Conservation (phyloP, 1,139 yeast species). For the Nakaseomyces glabratus region DNA sequence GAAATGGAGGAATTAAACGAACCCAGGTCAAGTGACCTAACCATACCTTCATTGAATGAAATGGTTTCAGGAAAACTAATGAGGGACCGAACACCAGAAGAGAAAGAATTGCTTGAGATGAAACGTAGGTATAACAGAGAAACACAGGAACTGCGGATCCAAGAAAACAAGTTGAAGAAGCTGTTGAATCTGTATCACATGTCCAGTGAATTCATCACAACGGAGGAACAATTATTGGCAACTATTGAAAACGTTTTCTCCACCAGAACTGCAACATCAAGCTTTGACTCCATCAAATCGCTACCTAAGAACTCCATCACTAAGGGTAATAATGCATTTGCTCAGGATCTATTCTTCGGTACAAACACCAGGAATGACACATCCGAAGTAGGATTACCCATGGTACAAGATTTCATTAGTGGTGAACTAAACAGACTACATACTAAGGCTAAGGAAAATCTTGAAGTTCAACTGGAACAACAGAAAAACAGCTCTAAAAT, state of each 20-base stretch:
- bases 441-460: conserved; percentile 1
- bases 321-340: conserved; percentile 2
- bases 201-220: conserved; percentile 39
- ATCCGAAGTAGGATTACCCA: conserved; percentile 12
- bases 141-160: conserved; percentile 36
- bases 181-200: conserved; percentile 67
- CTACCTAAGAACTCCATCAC: conserved; percentile 8
- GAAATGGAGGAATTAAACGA: conserved; percentile 22
- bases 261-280: conserved; percentile 8
- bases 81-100: conserved; percentile 63
- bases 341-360: conserved; percentile 13
- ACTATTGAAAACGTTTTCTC: conserved; percentile 32
- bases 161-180: conserved; percentile 43
- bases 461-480: conserved; percentile 1
- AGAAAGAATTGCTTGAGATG: conserved; percentile 41
- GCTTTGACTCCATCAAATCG: conserved; percentile 7
- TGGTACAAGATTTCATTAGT: conserved; percentile 13
- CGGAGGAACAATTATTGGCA: conserved; percentile 29
- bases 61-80: conserved; percentile 51
- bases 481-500: conserved; percentile 4
- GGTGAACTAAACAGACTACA: conserved; percentile 8
- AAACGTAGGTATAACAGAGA: conserved; percentile 48
- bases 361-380: conserved; percentile 9
- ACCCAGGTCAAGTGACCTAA: conserved; percentile 35
- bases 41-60: conserved; percentile 73